Percentiles rank a stretch among this genome's conserved stretches.
Conservation (phyloP, 441 rosid species). For the Flueggea neowawraea region DNA sequence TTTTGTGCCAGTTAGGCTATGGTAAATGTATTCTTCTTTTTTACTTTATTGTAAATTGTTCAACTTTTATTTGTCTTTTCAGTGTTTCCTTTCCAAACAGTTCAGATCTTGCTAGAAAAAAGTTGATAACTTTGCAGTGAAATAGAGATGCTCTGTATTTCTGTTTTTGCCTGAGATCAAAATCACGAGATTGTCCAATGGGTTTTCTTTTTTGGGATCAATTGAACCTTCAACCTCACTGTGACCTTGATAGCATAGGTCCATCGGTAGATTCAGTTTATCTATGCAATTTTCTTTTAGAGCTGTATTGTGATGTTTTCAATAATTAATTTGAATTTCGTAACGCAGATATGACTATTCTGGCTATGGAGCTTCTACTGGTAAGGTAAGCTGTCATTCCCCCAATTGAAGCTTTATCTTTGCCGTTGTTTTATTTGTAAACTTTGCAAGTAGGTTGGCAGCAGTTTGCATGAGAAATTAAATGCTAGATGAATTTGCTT, state of each 20-base stretch:
- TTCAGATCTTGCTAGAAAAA: constrained; percentile 2
- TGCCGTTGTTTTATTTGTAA: too few relatives aligned
- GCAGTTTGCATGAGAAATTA: too few relatives aligned
- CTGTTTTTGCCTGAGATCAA: background rate
- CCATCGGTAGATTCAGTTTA: too few relatives aligned
- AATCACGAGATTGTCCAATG: too few relatives aligned
- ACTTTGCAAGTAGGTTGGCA: too few relatives aligned
- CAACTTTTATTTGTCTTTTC: constrained; percentile 18
- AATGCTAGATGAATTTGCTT: too few relatives aligned
- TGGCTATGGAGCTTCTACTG: constrained; percentile 96
- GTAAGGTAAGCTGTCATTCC: constrained; percentile 50
- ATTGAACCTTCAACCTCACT: too few relatives aligned
- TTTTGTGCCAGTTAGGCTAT: constrained; percentile 23
- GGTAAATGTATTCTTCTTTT: constrained; percentile 4
- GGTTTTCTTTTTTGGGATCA: too few relatives aligned
- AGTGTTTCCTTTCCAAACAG: background rate
- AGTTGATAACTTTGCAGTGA: background rate
- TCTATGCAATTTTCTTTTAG: background rate
- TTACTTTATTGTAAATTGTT: constrained; percentile 10
- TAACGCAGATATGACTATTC: constrained; percentile 91
- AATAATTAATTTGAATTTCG: constrained; percentile 9
- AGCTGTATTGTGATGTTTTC: constrained; percentile 6
- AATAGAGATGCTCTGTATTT: background rate
- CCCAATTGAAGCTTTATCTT: too few relatives aligned
- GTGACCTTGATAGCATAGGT: too few relatives aligned